Evolutionary conservation across 148 eudicot species (phyloP).

Genomic region (Rhododendron ovatum): DNA sequence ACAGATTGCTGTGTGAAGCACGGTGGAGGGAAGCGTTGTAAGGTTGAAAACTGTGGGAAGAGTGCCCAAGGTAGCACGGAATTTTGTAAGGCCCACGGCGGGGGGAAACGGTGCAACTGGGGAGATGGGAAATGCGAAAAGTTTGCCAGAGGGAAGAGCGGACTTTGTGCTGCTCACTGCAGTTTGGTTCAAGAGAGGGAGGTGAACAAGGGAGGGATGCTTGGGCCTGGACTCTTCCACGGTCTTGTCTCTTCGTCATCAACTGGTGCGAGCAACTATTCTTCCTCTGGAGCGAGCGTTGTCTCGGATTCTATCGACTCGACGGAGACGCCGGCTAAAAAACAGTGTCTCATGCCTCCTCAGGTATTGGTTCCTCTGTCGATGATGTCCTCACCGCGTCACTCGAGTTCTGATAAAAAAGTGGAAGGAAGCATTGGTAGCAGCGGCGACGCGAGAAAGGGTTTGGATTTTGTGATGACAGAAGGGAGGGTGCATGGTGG

Average conservation of each 20-base stretch:
- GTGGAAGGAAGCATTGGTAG: conserved; percentile 13
- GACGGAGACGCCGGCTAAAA: conserved; percentile 36
- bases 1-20: conserved; percentile 89
- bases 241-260: conserved; percentile 61
- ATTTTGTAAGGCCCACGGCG: conserved; percentile 95
- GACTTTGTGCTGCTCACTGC: conserved; percentile 83
- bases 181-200: conserved; percentile 61
- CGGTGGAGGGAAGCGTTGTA: conserved; percentile 94
- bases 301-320: conserved; percentile 58
- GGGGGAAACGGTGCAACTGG: conserved; percentile 89
- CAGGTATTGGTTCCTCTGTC: conserved; percentile 85
- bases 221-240: conserved; percentile 76
- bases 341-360: conserved; percentile 64
- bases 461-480: conserved; percentile 34
- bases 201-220: conserved; percentile 38
- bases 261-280: conserved; percentile 29
- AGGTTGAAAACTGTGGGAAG: conserved; percentile 64
- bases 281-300: conserved; percentile 49
- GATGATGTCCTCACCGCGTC: conserved; percentile 61
- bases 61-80: conserved; percentile 98
- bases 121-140: conserved; percentile 78
- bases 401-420: conserved; percentile 27
- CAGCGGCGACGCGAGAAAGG: not conserved
- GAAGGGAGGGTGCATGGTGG: conserved; percentile 98
- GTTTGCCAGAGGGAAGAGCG: conserved; percentile 89